A percentile compares a stretch with the other conserved stretches of the same genome.
phyloP scores from a whole-genome alignment of 768 basidiomycete species.

The Rhizopogon sp. region DNA sequence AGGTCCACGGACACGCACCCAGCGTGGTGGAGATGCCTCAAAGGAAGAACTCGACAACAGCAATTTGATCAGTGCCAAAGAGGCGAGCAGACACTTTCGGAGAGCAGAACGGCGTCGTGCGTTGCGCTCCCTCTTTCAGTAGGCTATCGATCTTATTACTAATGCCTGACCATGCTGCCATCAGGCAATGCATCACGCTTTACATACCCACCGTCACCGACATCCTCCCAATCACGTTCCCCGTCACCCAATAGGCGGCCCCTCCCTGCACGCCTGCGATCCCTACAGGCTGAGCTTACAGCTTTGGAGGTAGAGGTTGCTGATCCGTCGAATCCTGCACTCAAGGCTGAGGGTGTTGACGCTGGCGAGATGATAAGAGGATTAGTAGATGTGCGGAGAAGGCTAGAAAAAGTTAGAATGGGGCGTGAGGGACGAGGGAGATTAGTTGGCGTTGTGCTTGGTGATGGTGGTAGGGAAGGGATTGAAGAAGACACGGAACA shows the following conservation, averaged over 20 bases:
- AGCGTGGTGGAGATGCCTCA: constrained; percentile 29
- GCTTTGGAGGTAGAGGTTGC: constrained; percentile 80
- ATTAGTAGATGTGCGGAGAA: constrained; percentile 65
- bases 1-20: constrained; percentile 30
- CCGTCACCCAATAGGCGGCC: constrained; percentile 31
- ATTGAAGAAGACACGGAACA: neutral
- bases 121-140: constrained; percentile 7
- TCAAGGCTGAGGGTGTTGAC: constrained; percentile 60
- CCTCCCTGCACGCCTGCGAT: constrained; percentile 54
- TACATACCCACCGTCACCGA: constrained; percentile 64
- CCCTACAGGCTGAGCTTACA: constrained; percentile 71
- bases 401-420: constrained; percentile 64
- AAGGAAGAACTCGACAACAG: constrained; percentile 69
- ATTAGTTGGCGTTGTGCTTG: constrained; percentile 54
- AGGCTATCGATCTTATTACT: neutral
- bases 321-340: constrained; percentile 69
- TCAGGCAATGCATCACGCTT: constrained; percentile 56
- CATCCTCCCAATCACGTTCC: constrained; percentile 31
- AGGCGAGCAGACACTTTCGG: constrained; percentile 66
- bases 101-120: constrained; percentile 64
- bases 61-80: constrained; percentile 56
- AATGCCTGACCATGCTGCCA: constrained; percentile 12
- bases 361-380: constrained; percentile 74
- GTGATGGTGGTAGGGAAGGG: constrained; percentile 11
- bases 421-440: constrained; percentile 61